Evolutionary conservation across 2,329 filamentous ascomycete species (phyloP).

Genomic region (Coleophoma crateriformis): DNA sequence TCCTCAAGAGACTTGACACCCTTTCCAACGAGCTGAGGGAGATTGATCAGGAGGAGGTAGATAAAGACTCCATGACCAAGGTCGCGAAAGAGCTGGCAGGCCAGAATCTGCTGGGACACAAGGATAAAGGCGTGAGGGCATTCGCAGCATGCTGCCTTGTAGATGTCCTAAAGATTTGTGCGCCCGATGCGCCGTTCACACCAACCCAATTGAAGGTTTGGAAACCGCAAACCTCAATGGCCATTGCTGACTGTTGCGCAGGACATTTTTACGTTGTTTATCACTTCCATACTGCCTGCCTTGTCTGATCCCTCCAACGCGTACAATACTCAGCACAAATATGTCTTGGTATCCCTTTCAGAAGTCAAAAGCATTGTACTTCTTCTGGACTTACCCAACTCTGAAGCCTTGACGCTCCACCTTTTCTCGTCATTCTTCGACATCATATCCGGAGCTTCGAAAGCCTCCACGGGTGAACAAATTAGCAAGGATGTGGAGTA

Average conservation of each 20-base stretch:
- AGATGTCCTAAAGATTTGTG: slow-evolving; percentile 87
- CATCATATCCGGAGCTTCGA: slow-evolving; percentile 74
- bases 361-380: slow-evolving; percentile 94
- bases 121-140: slow-evolving; percentile 88
- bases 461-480: slow-evolving; percentile 70
- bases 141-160: slow-evolving; percentile 86
- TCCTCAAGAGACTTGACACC: slow-evolving; percentile 74
- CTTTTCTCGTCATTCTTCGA: slow-evolving; percentile 91
- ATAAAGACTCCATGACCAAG: slow-evolving; percentile 75
- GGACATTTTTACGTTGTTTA: slow-evolving; percentile 91
- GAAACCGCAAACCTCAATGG: background rate
- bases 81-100: slow-evolving; percentile 82
- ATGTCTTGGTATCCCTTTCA: slow-evolving; percentile 80
- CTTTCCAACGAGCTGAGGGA: slow-evolving; percentile 78
- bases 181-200: slow-evolving; percentile 92
- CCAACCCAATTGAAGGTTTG: slow-evolving; percentile 81
- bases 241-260: slow-evolving; percentile 30
- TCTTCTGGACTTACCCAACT: slow-evolving; percentile 78
- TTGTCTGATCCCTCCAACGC: slow-evolving; percentile 82
- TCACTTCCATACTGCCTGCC: slow-evolving; percentile 76
- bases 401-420: slow-evolving; percentile 71
- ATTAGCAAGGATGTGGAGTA: slow-evolving; percentile 91
- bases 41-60: slow-evolving; percentile 80
- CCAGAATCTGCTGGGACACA: slow-evolving; percentile 79
- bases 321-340: slow-evolving; percentile 90